Conservation (phyloP, 441 rosid species). For the Gossypium trilobum region DNA sequence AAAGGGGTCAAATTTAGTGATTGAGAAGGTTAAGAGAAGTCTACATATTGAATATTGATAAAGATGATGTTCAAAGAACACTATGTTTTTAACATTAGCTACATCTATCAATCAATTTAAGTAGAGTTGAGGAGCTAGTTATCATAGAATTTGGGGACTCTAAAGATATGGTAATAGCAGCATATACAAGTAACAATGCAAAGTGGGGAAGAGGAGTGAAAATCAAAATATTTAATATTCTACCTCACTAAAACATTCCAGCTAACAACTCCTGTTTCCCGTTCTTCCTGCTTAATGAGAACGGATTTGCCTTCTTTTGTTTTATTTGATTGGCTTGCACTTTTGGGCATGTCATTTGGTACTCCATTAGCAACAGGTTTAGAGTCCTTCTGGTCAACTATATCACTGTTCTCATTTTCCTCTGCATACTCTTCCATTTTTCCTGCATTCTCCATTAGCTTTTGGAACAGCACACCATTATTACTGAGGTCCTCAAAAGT, state of each 20-base stretch:
- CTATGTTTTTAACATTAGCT: neutral
- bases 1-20: neutral
- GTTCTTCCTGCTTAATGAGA: conserved; percentile 91
- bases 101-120: neutral
- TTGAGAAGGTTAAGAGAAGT: neutral
- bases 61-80: neutral
- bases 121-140: conserved; percentile 2
- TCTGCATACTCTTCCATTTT: conserved; percentile 81
- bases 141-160: neutral
- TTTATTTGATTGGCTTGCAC: conserved; percentile 36
- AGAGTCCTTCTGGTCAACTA: conserved; percentile 28
- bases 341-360: conserved; percentile 29
- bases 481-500: conserved; percentile 76
- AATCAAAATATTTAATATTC: conserved; percentile 15
- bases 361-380: conserved; percentile 50
- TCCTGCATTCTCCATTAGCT: conserved; percentile 96
- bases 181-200: neutral
- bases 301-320: conserved; percentile 69
- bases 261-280: conserved; percentile 92
- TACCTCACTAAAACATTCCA: conserved; percentile 77
- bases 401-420: conserved; percentile 46
- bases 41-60: neutral
- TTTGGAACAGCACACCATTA: conserved; percentile 63
- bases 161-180: neutral
- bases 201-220: neutral